Base-by-base conservation (phyloP, 2,329 filamentous ascomycete genomes). In the Nemania sp. region DNA sequence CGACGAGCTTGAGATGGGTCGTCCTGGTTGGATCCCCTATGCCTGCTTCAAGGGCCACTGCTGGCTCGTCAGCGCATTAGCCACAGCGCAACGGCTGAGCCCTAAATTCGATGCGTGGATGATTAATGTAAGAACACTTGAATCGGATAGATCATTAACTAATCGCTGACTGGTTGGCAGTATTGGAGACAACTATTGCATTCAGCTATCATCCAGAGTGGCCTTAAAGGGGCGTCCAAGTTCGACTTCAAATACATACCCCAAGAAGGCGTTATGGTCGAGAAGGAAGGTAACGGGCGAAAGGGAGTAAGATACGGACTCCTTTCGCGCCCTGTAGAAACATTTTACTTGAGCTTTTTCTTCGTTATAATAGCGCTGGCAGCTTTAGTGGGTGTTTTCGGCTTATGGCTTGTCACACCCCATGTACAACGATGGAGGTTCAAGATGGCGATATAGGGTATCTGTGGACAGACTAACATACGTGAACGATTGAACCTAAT, bases 241-340 rank as follows among this genome's bases (percentile, higher is more conserved):
- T 64, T 73, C 42, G 64, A 68, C 23, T 72, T 72, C 52, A 71
- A 70, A 55, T 61, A 73, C 44, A 50, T 72, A 0, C 70, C 70
- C 5, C 26, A 37, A 7, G 33, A 62, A 20, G 60, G 56, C 6
- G 55, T 48, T 34, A 45, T 58, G 23, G 65, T 61, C 0, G 48
- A 51, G 3, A 65, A 63, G 41, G 66, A 68, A 52, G 56, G 52
- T 12, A 67, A 56, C 28, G 52, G 49, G 6, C 48, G 60, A 8
- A 23, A 23, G 2, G 39, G 47, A 22, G 56, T 57, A 0, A 46
- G 6, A 2, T 54, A 51, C 8, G 62, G 57, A 39, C 17, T 60
- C 45, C 28, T 61, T 31, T 44, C 59, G 5, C 47, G 66, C n/a
- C 63, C 66, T 1, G 52, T 68, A 7, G 66, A 68, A 26, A 23